Evolutionary conservation across 1,139 yeast species (phyloP).

Genomic region (Sugiyamaella neomexicana): DNA sequence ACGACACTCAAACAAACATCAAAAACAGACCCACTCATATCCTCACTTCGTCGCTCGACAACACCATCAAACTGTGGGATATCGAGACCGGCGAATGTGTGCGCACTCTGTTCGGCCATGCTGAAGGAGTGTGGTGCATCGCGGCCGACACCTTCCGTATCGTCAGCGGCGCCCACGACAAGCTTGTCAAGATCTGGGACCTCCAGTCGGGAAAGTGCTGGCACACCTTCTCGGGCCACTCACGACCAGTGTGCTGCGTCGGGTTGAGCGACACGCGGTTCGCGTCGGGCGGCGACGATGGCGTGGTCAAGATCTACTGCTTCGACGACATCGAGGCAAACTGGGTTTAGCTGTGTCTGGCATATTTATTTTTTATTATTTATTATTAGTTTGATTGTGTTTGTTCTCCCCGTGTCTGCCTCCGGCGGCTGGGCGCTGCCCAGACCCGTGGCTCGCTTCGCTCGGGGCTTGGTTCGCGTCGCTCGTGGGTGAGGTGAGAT

Average conservation of each 20-base stretch:
- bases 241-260: constrained; percentile 79
- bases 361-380: background rate
- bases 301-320: constrained; percentile 76
- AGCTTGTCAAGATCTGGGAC: constrained; percentile 91
- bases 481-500: too few relatives aligned
- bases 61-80: constrained; percentile 93
- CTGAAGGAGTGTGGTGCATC: constrained; percentile 96
- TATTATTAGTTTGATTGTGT: too few relatives aligned
- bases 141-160: constrained; percentile 94
- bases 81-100: constrained; percentile 82
- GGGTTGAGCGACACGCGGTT: constrained; percentile 86
- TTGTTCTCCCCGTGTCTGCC: background rate
- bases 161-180: constrained; percentile 91
- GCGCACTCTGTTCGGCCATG: constrained; percentile 93
- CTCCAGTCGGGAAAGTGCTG: constrained; percentile 89
- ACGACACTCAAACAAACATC: constrained; percentile 14
- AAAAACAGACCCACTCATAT: constrained; percentile 69
- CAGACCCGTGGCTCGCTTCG: background rate
- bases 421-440: constrained; percentile 13
- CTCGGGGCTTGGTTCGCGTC: too few relatives aligned
- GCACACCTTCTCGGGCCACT: constrained; percentile 82
- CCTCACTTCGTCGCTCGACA: constrained; percentile 84
- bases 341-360: background rate
- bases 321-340: constrained; percentile 48
- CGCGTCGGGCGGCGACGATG: constrained; percentile 88